phyloP scores from a whole-genome alignment of 352 stramenopile species.

The Peronospora destructor region DNA sequence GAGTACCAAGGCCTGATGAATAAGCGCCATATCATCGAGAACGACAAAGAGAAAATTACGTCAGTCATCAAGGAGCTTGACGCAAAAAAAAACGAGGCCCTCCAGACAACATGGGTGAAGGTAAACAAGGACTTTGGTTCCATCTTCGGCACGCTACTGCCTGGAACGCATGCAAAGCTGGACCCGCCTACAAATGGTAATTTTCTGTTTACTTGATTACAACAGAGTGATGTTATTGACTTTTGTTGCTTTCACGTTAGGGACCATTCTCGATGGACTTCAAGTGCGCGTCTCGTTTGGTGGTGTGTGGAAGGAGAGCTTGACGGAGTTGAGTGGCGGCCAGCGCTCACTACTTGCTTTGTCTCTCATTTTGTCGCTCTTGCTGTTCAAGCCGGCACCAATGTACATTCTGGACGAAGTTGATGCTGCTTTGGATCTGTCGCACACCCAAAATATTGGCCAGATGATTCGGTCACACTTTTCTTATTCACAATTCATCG shows the following conservation, averaged over 20 bases:
- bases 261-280: slow-evolving; percentile 88
- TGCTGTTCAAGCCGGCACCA: slow-evolving; percentile 98
- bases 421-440: slow-evolving; percentile 98
- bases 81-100: slow-evolving; percentile 96
- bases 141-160: slow-evolving; percentile 98
- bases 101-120: slow-evolving; percentile 96
- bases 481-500: slow-evolving; percentile 98
- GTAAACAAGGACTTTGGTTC: slow-evolving; percentile 99
- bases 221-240: slow-evolving; percentile 4
- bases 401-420: slow-evolving; percentile 99
- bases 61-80: slow-evolving; percentile 98
- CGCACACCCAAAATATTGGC: slow-evolving; percentile 99
- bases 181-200: slow-evolving; percentile 90
- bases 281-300: slow-evolving; percentile 99
- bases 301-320: slow-evolving; percentile 97
- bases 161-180: slow-evolving; percentile 96
- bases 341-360: slow-evolving; percentile 98
- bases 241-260: slow-evolving; percentile 23
- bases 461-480: slow-evolving; percentile 99
- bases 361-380: slow-evolving; percentile 96
- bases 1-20: slow-evolving; percentile 98
- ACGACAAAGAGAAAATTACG: slow-evolving; percentile 99
- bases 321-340: slow-evolving; percentile 97
- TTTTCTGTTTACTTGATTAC: neutral
- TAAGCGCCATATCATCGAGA: slow-evolving; percentile 98